Percentiles rank a stretch among this genome's conserved stretches.
Conservation (phyloP, 2,329 filamentous ascomycete genomes). For the Stachybotrys chartarum region DNA sequence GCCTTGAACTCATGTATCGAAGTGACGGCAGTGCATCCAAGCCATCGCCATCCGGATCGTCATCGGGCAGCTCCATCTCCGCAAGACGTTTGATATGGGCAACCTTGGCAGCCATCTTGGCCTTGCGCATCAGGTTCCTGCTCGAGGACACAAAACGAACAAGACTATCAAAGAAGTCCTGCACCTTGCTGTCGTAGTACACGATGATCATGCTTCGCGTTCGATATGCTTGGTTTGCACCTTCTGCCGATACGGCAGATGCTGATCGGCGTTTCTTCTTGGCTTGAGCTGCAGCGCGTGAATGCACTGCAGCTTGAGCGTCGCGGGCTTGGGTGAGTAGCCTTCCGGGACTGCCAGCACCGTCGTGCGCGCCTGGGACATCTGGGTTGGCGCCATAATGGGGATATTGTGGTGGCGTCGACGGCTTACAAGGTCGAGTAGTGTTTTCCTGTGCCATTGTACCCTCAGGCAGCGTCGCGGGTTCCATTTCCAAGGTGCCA, state of each 20-base stretch:
- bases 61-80: conserved; percentile 49
- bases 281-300: conserved; percentile 38
- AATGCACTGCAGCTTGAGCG: conserved; percentile 21
- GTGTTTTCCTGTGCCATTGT: conserved; percentile 1
- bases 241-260: conserved; percentile 43
- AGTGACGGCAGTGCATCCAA: conserved; percentile 28
- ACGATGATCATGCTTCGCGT: conserved; percentile 73
- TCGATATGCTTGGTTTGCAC: conserved; percentile 51
- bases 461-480: conserved; percentile 8
- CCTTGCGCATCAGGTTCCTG: conserved; percentile 79
- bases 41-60: conserved; percentile 34
- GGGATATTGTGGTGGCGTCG: conserved; percentile 3
- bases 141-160: conserved; percentile 76
- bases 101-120: conserved; percentile 74
- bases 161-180: conserved; percentile 73
- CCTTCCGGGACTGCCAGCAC: conserved; percentile 2
- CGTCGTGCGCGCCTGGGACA: not conserved
- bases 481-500: conserved; percentile 10
- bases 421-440: not conserved
- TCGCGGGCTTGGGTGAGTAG: conserved; percentile 34
- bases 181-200: conserved; percentile 86
- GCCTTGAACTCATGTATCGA: conserved; percentile 30
- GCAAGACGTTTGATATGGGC: conserved; percentile 56
- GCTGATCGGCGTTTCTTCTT: conserved; percentile 44
- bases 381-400: conserved; percentile 3